phyloP scores from a whole-genome alignment of 176 grass and related monocot genomes.

The Cymbopogon citratus region DNA sequence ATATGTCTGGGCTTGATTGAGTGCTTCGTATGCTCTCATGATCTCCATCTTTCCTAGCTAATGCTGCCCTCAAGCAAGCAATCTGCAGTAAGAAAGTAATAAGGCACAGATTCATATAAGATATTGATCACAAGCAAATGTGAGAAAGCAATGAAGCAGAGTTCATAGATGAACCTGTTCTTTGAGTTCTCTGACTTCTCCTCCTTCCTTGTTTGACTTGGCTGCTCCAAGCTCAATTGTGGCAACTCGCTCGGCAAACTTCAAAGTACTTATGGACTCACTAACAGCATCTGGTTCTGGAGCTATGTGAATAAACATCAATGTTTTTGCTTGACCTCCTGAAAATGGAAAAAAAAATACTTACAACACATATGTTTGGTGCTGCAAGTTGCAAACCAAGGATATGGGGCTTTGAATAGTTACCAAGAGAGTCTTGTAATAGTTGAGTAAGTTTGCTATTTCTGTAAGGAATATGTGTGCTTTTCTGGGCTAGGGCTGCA shows the following conservation, averaged over 20 bases:
- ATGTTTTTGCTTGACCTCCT: constrained; percentile 78
- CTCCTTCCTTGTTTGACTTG: constrained; percentile 56
- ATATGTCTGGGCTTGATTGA: constrained; percentile 62
- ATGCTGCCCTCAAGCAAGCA: constrained; percentile 57
- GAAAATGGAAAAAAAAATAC: constrained; percentile 22
- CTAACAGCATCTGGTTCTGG: constrained; percentile 57
- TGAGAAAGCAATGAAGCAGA: constrained; percentile 8
- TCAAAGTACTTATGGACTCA: constrained; percentile 69
- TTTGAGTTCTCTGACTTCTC: constrained; percentile 70
- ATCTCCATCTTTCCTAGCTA: constrained; percentile 56
- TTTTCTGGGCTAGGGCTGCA: constrained; percentile 62
- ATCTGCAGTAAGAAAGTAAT: constrained; percentile 35
- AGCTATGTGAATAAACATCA: constrained; percentile 88
- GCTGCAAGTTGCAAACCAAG: constrained; percentile 12
- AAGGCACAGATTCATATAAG: neutral
- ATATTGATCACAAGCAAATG: neutral
- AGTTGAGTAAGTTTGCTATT: constrained; percentile 78
- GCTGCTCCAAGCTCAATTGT: constrained; percentile 68
- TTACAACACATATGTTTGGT: neutral
- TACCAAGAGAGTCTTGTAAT: constrained; percentile 77
- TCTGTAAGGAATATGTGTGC: constrained; percentile 61
- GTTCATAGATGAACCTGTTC: constrained; percentile 42
- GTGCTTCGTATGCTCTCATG: constrained; percentile 42
- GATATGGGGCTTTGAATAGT: neutral
- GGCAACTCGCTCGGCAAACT: constrained; percentile 65